Evolutionary conservation across 2,329 filamentous ascomycete genomes (phyloP).

Genomic region (Rosellinia necatrix): DNA sequence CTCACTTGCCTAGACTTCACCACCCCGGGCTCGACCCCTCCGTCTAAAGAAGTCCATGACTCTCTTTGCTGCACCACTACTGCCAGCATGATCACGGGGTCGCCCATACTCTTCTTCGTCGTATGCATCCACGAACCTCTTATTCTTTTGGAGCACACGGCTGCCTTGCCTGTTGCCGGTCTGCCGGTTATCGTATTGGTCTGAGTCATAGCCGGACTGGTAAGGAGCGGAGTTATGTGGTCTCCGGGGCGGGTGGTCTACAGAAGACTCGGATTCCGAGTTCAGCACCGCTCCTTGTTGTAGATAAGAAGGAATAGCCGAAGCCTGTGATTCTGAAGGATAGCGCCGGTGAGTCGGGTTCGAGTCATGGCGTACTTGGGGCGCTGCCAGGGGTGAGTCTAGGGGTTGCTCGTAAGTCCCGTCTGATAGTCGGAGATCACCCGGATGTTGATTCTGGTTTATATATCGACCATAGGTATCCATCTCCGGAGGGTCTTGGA

Average conservation of each 20-base stretch:
- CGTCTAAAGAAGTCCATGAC: slow-evolving; percentile 99
- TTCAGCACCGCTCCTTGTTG: slow-evolving; percentile 53
- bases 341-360: slow-evolving; percentile 49
- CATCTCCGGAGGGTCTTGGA: slow-evolving; percentile 52
- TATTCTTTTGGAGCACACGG: slow-evolving; percentile 79
- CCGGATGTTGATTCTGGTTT: slow-evolving; percentile 33
- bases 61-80: slow-evolving; percentile 82
- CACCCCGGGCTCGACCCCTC: slow-evolving; percentile 74
- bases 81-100: slow-evolving; percentile 71
- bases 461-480: slow-evolving; percentile 46
- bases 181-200: slow-evolving; percentile 49
- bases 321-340: slow-evolving; percentile 47
- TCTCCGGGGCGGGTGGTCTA: slow-evolving; percentile 50
- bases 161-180: slow-evolving; percentile 44
- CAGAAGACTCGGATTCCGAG: slow-evolving; percentile 59
- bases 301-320: slow-evolving; percentile 53
- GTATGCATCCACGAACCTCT: slow-evolving; percentile 88
- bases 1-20: slow-evolving; percentile 46
- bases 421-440: slow-evolving; percentile 42
- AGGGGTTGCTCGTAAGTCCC: slow-evolving; percentile 45
- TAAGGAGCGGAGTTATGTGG: slow-evolving; percentile 51
- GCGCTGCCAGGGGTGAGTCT: slow-evolving; percentile 36
- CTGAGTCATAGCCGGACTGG: slow-evolving; percentile 50
- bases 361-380: slow-evolving; percentile 34
- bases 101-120: slow-evolving; percentile 70